phyloP scores from a whole-genome alignment of 2,329 filamentous ascomycete species.

The Grosmannia clavigera region DNA sequence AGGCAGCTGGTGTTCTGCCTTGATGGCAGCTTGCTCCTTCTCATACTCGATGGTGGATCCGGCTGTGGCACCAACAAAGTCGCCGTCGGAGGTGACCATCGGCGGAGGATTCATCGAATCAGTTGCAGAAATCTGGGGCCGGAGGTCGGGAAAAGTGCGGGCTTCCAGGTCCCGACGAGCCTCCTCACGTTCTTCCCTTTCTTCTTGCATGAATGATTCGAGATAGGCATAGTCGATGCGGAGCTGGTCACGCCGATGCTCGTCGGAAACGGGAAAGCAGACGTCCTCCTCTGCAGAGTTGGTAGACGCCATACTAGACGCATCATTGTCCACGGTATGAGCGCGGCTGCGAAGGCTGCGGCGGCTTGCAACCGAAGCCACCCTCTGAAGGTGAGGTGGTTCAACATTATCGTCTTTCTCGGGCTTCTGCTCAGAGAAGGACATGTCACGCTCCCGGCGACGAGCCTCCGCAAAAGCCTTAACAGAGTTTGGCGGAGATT shows the following conservation, averaged over 20 bases:
- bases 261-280: slow-evolving; percentile 71
- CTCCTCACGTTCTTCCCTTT: slow-evolving; percentile 35
- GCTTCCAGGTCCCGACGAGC: slow-evolving; percentile 36
- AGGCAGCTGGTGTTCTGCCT: slow-evolving; percentile 21
- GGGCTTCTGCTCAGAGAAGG: slow-evolving; percentile 33
- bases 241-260: slow-evolving; percentile 56
- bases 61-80: slow-evolving; percentile 42
- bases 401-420: slow-evolving; percentile 26
- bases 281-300: slow-evolving; percentile 76
- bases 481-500: slow-evolving; percentile 90
- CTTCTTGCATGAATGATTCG: slow-evolving; percentile 72
- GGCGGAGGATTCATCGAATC: slow-evolving; percentile 19
- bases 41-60: slow-evolving; percentile 32
- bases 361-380: slow-evolving; percentile 45
- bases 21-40: slow-evolving; percentile 28
- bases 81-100: slow-evolving; percentile 41
- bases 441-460: slow-evolving; percentile 64
- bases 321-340: slow-evolving; percentile 46
- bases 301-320: slow-evolving; percentile 47
- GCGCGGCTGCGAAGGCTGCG: slow-evolving; percentile 42
- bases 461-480: slow-evolving; percentile 92
- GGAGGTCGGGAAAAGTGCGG: slow-evolving; percentile 50
- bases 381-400: slow-evolving; percentile 51
- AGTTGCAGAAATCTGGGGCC: slow-evolving; percentile 24
- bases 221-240: slow-evolving; percentile 88